These are phyloP conservation scores for Kockovaella imperatae DNA, from an alignment of 768 basidiomycete species.

Conservation along the genomic window DNA sequence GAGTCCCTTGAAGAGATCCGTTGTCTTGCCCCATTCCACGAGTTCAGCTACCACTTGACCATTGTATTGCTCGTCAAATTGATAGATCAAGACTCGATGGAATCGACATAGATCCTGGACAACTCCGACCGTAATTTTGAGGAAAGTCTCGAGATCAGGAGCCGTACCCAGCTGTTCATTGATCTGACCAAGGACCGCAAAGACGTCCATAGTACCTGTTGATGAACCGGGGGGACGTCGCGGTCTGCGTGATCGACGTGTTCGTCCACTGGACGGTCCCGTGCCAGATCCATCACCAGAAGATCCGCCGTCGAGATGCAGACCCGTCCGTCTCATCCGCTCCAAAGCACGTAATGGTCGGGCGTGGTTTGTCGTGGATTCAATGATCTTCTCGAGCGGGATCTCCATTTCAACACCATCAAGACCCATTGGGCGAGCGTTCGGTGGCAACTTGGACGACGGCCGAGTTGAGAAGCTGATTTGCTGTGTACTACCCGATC, in stretches of 20 bases:
- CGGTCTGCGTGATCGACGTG: constrained; percentile 12
- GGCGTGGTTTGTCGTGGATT: constrained; percentile 61
- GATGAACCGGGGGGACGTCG: constrained; percentile 17
- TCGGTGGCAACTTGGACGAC: constrained; percentile 1
- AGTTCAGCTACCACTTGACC: constrained; percentile 70
- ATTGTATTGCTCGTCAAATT: constrained; percentile 73
- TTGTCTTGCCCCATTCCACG: constrained; percentile 66
- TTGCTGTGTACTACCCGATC: not conserved
- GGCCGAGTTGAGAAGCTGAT: not conserved
- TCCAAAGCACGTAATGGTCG: constrained; percentile 66
- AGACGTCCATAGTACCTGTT: constrained; percentile 64
- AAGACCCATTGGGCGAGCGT: constrained; percentile 23
- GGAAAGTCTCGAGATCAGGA: constrained; percentile 58
- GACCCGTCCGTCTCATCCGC: constrained; percentile 53
- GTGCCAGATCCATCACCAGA: constrained; percentile 6
- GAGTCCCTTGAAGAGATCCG: constrained; percentile 56
- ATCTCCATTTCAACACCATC: constrained; percentile 46
- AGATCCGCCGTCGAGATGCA: constrained; percentile 2
- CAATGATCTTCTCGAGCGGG: constrained; percentile 56
- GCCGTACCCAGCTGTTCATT: constrained; percentile 69
- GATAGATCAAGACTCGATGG: constrained; percentile 72
- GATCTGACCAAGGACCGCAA: constrained; percentile 68
- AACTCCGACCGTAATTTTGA: constrained; percentile 65
- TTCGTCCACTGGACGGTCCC: constrained; percentile 4
- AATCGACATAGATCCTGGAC: constrained; percentile 74